Evolutionary conservation across 176 grass and related monocot genomes (phyloP).

Genomic region (Musa itinerans): DNA sequence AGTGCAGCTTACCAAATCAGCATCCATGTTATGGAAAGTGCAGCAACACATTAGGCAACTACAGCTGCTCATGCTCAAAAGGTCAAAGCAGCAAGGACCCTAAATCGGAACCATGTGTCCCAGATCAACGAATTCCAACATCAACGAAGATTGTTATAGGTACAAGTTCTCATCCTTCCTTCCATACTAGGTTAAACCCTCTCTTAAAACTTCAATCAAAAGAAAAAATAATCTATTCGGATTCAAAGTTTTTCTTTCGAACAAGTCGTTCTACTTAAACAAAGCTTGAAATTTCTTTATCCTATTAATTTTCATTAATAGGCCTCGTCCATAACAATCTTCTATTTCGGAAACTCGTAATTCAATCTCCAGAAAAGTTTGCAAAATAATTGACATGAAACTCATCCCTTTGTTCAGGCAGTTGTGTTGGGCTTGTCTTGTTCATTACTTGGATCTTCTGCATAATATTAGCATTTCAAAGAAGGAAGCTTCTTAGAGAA

Average conservation of each 20-base stretch:
- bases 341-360: too few relatives aligned
- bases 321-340: too few relatives aligned
- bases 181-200: not conserved
- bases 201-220: not conserved
- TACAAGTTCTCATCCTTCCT: not conserved
- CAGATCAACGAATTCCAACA: not conserved
- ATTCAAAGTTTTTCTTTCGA: too few relatives aligned
- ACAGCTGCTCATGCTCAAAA: not conserved
- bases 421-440: not conserved
- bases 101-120: not conserved
- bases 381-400: too few relatives aligned
- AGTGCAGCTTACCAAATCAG: not conserved
- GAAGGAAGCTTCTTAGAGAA: not conserved
- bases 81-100: not conserved
- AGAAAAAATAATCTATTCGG: too few relatives aligned
- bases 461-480: not conserved
- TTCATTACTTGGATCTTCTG: not conserved
- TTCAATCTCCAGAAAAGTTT: too few relatives aligned
- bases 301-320: too few relatives aligned
- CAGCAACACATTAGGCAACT: not conserved
- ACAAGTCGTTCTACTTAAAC: too few relatives aligned
- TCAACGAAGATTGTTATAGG: not conserved
- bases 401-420: not conserved
- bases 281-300: too few relatives aligned
- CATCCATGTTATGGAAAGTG: not conserved